Evolutionary conservation across 108 stramenopile genomes (phyloP).

Genomic region (Cylindrotheca closterium): DNA sequence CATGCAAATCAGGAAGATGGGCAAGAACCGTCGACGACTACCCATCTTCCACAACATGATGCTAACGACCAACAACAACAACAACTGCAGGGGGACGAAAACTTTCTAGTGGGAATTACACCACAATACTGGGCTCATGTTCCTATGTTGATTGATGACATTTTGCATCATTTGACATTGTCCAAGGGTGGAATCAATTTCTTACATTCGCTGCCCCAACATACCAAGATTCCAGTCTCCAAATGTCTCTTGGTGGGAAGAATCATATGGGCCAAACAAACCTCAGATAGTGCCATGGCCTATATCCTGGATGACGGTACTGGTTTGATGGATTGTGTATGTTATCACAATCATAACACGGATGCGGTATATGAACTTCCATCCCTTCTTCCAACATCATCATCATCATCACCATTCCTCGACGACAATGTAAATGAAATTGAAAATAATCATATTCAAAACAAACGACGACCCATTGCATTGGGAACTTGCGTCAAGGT

Average conservation of each 20-base stretch:
- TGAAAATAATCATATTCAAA: background rate
- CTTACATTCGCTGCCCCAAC: background rate
- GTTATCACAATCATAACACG: slow-evolving; percentile 35
- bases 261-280: slow-evolving; percentile 48
- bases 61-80: too few species aligned
- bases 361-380: slow-evolving; percentile 29
- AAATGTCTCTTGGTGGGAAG: slow-evolving; percentile 63
- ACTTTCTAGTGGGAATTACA: slow-evolving; percentile 62
- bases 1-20: too few species aligned
- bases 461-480: background rate
- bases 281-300: slow-evolving; percentile 48
- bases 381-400: slow-evolving; percentile 4
- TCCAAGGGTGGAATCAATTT: background rate
- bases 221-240: slow-evolving; percentile 49
- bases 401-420: background rate
- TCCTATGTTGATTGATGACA: slow-evolving; percentile 59
- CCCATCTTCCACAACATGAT: too few species aligned
- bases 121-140: slow-evolving; percentile 81
- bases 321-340: slow-evolving; percentile 71
- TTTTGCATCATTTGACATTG: slow-evolving; percentile 43
- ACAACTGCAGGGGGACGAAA: slow-evolving; percentile 30
- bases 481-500: slow-evolving; percentile 62
- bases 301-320: slow-evolving; percentile 87
- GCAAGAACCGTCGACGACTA: too few species aligned
- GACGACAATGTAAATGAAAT: slow-evolving; percentile 1